These are phyloP conservation scores for Corymbia calophylla DNA, from an alignment of 441 rosid species.

Conservation along the genomic window DNA sequence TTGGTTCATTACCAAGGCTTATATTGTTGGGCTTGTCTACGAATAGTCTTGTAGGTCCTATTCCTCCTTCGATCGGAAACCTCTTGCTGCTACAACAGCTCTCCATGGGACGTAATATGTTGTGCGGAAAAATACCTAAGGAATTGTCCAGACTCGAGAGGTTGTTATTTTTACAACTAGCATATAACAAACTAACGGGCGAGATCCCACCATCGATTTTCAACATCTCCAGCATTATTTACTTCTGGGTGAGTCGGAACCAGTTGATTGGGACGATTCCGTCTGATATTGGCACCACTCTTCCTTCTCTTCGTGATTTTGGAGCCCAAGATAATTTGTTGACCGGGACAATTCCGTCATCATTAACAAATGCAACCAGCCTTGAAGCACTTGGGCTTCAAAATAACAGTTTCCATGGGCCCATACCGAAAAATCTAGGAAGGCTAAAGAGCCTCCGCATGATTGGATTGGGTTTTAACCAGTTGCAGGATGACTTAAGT, in stretches of 20 bases:
- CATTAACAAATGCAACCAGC: background rate
- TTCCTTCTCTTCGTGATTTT: rapidly evolving
- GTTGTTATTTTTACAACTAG: background rate
- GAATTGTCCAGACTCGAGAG: background rate
- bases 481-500: background rate
- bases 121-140: background rate
- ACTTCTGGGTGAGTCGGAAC: rapidly evolving
- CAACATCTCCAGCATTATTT: background rate
- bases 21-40: background rate
- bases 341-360: background rate
- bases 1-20: background rate
- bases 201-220: background rate
- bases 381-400: rapidly evolving
- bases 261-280: background rate
- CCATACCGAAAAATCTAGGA: background rate
- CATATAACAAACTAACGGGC: background rate
- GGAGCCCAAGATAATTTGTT: rapidly evolving
- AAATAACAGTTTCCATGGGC: background rate
- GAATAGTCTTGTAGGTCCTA: background rate
- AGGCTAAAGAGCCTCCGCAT: rapidly evolving
- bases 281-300: background rate
- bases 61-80: background rate
- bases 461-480: rapidly evolving
- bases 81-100: rapidly evolving
- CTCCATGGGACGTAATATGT: rapidly evolving